These are phyloP conservation scores for Globisporangium sylvaticum DNA, from an alignment of 352 stramenopile species.

Conservation along the genomic window DNA sequence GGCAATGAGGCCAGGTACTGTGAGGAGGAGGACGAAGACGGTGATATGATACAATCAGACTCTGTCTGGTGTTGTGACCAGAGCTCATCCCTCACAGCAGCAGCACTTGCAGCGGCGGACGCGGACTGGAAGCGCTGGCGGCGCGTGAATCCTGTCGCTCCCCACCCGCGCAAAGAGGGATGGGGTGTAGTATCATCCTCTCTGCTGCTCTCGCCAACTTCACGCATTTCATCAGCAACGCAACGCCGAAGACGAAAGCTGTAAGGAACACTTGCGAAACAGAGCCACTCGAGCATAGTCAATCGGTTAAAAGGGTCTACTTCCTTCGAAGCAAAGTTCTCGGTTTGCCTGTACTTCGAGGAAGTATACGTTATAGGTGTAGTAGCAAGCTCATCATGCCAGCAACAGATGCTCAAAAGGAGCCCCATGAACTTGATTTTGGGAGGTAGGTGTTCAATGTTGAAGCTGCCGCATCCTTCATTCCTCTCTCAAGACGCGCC, in stretches of 20 bases:
- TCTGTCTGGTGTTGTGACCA: not conserved
- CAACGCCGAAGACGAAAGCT: not conserved
- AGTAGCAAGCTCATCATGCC: too few species aligned
- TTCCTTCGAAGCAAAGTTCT: too few species aligned
- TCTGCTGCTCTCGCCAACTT: not conserved
- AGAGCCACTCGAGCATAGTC: too few species aligned
- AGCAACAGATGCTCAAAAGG: too few species aligned
- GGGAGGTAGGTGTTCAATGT: too few species aligned
- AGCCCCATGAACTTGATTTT: too few species aligned
- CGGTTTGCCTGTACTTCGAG: too few species aligned
- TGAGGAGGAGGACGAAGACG: not conserved
- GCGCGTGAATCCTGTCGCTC: constrained; percentile 13
- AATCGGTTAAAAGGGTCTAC: too few species aligned
- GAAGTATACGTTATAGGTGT: too few species aligned
- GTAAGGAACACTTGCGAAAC: not conserved
- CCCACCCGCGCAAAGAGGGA: constrained; percentile 1
- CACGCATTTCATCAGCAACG: not conserved
- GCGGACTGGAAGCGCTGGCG: constrained; percentile 34
- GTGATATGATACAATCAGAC: not conserved
- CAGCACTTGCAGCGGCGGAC: not conserved
- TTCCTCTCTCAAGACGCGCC: too few species aligned
- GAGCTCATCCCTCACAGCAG: not conserved
- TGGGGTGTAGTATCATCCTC: not conserved
- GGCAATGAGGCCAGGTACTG: not conserved
- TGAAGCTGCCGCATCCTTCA: too few species aligned